phyloP scores from a whole-genome alignment of 805 yeast genomes.

The Yarrowia osloensis region DNA sequence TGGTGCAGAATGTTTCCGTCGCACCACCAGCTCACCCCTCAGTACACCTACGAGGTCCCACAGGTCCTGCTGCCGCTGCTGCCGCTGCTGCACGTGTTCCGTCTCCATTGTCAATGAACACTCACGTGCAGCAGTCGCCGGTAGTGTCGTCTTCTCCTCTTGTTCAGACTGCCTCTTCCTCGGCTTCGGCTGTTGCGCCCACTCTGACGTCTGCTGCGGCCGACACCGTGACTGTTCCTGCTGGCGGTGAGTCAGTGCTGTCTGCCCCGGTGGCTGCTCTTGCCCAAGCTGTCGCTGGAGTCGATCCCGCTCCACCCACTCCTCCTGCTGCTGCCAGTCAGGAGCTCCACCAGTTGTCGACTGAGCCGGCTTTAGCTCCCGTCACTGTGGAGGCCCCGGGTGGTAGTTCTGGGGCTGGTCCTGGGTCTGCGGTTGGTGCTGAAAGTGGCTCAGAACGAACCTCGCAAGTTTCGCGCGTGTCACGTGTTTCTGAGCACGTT shows the following conservation, averaged over 20 bases:
- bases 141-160: neutral
- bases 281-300: too few relatives aligned
- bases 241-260: neutral
- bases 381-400: neutral
- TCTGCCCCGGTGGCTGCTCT: too few relatives aligned
- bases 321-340: neutral
- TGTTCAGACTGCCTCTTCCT: neutral
- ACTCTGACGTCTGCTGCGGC: neutral
- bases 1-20: neutral
- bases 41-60: neutral
- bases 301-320: neutral
- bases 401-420: too few relatives aligned
- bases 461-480: too few relatives aligned
- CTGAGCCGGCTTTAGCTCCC: neutral
- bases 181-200: neutral
- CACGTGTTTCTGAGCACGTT: neutral
- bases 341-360: neutral
- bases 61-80: too few relatives aligned
- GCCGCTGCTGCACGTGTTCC: neutral
- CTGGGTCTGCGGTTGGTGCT: too few relatives aligned
- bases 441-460: too few relatives aligned
- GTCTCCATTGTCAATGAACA: neutral
- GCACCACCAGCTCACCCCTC: neutral
- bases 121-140: neutral
- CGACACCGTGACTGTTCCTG: too few relatives aligned